Evolutionary conservation across 768 basidiomycete genomes (phyloP).

Genomic region (Lactifluus subvellereus): DNA sequence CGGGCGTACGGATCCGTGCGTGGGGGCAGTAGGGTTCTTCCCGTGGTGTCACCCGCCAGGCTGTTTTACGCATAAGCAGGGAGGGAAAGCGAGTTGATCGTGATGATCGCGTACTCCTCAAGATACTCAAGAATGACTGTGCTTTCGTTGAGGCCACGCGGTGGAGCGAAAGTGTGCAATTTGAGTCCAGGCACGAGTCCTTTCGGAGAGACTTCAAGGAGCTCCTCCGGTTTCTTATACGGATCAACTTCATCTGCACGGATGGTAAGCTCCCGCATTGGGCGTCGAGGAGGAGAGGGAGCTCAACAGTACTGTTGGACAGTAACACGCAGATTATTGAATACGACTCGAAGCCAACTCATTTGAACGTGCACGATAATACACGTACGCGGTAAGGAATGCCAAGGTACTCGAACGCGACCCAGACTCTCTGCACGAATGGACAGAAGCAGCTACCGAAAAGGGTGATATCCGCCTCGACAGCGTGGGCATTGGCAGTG

Average conservation of each 20-base stretch:
- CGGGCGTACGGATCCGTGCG: slow-evolving; percentile 57
- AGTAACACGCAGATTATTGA: too few relatives aligned
- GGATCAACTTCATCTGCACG: slow-evolving; percentile 70
- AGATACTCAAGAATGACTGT: slow-evolving; percentile 74
- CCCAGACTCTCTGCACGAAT: slow-evolving; percentile 80
- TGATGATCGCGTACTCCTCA: slow-evolving; percentile 51
- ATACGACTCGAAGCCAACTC: too few relatives aligned
- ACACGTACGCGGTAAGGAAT: slow-evolving; percentile 61
- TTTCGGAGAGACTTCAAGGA: slow-evolving; percentile 77
- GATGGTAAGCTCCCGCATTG: too few relatives aligned
- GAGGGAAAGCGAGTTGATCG: neutral
- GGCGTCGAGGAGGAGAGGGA: too few relatives aligned
- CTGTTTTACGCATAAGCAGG: neutral
- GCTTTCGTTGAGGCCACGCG: slow-evolving; percentile 69
- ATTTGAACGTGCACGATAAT: too few relatives aligned
- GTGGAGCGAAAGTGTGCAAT: slow-evolving; percentile 47
- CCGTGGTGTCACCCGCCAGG: neutral
- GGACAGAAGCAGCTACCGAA: slow-evolving; percentile 76
- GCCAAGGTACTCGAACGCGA: slow-evolving; percentile 60
- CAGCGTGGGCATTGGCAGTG: slow-evolving; percentile 47
- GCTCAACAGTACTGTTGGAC: neutral
- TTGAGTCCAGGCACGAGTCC: slow-evolving; percentile 71
- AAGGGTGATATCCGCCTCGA: slow-evolving; percentile 51
- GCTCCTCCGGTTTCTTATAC: slow-evolving; percentile 73
- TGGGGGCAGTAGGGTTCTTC: slow-evolving; percentile 46